Percentiles rank a stretch among this genome's conserved stretches.
Conservation (phyloP, 2,329 filamentous ascomycete genomes). For the Fusarium sp. region DNA sequence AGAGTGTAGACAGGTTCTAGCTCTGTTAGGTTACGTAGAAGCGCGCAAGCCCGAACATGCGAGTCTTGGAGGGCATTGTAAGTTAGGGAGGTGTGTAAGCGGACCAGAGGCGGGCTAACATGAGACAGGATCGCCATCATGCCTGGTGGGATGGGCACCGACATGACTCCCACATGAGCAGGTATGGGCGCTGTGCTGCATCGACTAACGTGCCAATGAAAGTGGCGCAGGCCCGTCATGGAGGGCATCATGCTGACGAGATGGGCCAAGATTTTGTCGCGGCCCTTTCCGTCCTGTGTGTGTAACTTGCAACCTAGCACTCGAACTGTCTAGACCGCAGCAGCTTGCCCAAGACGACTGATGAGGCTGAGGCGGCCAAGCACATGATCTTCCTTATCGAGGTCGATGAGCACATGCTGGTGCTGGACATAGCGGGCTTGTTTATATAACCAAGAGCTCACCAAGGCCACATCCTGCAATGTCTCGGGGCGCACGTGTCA, state of each 20-base stretch:
- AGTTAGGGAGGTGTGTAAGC: background rate
- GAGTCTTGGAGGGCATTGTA: background rate
- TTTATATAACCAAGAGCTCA: background rate
- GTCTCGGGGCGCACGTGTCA: background rate
- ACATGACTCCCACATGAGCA: background rate
- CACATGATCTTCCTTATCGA: background rate
- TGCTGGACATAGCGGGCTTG: background rate
- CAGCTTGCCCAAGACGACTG: background rate
- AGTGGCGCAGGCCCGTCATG: background rate
- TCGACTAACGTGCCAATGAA: background rate
- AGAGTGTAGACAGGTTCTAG: background rate
- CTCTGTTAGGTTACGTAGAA: background rate
- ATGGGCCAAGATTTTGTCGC: background rate
- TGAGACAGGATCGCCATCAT: background rate
- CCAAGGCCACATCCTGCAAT: background rate
- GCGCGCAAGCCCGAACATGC: background rate
- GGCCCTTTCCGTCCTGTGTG: background rate
- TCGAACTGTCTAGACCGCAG: background rate
- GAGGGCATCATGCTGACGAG: background rate
- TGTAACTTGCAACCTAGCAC: background rate
- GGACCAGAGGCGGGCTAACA: background rate
- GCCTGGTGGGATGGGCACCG: background rate
- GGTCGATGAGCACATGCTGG: slow-evolving; percentile 1
- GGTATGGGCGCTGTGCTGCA: background rate
- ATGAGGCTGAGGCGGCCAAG: background rate